Percentiles rank a stretch among this genome's conserved stretches.
phyloP scores from a whole-genome alignment of 2,329 filamentous ascomycete genomes.

The Neonectria hederae region DNA sequence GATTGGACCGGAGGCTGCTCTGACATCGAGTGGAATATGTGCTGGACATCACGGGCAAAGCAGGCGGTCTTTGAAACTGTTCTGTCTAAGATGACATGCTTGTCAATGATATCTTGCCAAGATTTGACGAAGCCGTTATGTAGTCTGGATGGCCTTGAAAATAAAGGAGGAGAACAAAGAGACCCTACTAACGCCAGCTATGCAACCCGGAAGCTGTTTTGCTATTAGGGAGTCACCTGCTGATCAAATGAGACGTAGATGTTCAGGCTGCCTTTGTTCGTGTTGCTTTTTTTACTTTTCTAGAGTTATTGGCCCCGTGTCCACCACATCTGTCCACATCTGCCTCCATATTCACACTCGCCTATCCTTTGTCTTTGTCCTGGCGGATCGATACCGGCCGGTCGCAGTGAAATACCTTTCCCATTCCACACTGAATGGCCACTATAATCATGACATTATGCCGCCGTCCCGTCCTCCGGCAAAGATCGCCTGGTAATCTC shows the following conservation, averaged over 20 bases:
- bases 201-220: neutral
- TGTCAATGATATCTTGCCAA: too few relatives aligned
- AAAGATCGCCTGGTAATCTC: neutral
- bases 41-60: neutral
- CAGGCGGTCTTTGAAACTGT: too few relatives aligned
- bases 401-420: neutral
- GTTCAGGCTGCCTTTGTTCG: neutral
- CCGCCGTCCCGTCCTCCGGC: neutral
- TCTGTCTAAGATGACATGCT: too few relatives aligned
- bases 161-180: neutral
- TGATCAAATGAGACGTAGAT: neutral
- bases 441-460: constrained; percentile 2
- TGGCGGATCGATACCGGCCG: constrained; percentile 5
- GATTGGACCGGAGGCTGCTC: neutral
- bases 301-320: constrained; percentile 3
- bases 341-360: neutral
- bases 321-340: neutral
- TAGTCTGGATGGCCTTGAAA: too few relatives aligned
- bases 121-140: too few relatives aligned
- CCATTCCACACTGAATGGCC: neutral
- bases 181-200: neutral
- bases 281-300: constrained; percentile 4
- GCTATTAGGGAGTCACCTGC: neutral
- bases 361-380: constrained; percentile 3
- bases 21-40: neutral